Base-by-base conservation (phyloP, 371 early-diverging fungal genomes). In the Nematocida ausubeli region DNA sequence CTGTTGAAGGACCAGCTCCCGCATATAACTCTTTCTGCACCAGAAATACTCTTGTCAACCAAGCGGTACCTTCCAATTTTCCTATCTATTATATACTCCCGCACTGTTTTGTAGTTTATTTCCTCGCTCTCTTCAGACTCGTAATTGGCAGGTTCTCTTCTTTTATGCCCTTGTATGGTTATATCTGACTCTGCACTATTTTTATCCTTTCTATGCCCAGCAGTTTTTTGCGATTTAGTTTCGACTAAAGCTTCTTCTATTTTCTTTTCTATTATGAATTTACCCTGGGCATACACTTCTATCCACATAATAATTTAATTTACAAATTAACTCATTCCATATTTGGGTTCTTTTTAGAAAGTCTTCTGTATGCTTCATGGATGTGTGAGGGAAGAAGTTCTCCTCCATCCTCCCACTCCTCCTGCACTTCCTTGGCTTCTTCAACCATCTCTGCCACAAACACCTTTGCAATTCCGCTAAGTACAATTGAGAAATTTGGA, bases 371-470 rank as follows among this genome's bases (percentile, higher is more conserved):
- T 9, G 95, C 93, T 83, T 95, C 95, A 12, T 93, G 87, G 57
- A 94, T 81, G 82, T 93, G 93, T 26, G 91, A 91, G 0, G 93
- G 93, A 39, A 89, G 84, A 28, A 32, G 90, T 89, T 7, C 86
- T 82, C 86, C 87, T 32, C 30, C 35, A n/a, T 87, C 82, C n/a
- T 69, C 52, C 57, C 65, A 72, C 34, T 82, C 84, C 26, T 64
- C 54, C 51, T 83, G 85, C 22, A 85, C 82, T 37, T 69, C 50
- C 54, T 84, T 86, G 88, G 91, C 93, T 83, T 89, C 88, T 82
- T 93, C 93, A 3, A 93, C 89, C 73, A 95, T 90, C 81, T 95
- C 94, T 26, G 95, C 94, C 1, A 95, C 91, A 88, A 92, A 96
- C 14, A 96, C 91, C 83, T 96, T 96, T 44, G 92, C 88, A 71